Evolutionary conservation across 2,329 filamentous ascomycete species (phyloP).

Genomic region (Colletotrichum cuscutae): DNA sequence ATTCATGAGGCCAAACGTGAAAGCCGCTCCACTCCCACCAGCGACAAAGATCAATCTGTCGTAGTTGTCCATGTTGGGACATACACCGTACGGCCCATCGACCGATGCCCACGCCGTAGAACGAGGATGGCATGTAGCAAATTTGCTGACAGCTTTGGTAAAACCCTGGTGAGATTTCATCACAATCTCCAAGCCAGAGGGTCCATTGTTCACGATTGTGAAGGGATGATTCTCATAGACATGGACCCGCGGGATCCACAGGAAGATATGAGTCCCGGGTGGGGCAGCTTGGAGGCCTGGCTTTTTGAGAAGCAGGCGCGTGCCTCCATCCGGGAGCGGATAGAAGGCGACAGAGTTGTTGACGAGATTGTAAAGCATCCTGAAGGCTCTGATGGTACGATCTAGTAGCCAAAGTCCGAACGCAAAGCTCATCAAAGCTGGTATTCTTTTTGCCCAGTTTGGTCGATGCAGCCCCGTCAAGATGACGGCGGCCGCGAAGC

Average conservation of each 20-base stretch:
- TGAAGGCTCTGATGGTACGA: constrained; percentile 49
- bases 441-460: constrained; percentile 46
- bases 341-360: constrained; percentile 54
- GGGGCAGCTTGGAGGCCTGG: constrained; percentile 44
- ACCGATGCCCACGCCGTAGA: constrained; percentile 55
- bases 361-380: constrained; percentile 44
- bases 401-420: constrained; percentile 55
- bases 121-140: constrained; percentile 53
- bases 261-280: constrained; percentile 56
- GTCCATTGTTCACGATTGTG: constrained; percentile 58
- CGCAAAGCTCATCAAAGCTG: constrained; percentile 51
- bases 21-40: constrained; percentile 40
- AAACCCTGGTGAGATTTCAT: constrained; percentile 63
- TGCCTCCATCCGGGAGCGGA: constrained; percentile 56
- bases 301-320: constrained; percentile 56
- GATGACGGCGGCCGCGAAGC: constrained; percentile 53
- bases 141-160: constrained; percentile 57
- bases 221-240: constrained; percentile 65
- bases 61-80: constrained; percentile 52
- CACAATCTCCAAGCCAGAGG: constrained; percentile 57
- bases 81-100: constrained; percentile 64
- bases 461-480: constrained; percentile 57
- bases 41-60: constrained; percentile 38
- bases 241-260: constrained; percentile 66
- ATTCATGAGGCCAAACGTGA: constrained; percentile 38